These are phyloP conservation scores for Phytophthora palmivora DNA, from an alignment of 352 stramenopile species.

Conservation along the genomic window DNA sequence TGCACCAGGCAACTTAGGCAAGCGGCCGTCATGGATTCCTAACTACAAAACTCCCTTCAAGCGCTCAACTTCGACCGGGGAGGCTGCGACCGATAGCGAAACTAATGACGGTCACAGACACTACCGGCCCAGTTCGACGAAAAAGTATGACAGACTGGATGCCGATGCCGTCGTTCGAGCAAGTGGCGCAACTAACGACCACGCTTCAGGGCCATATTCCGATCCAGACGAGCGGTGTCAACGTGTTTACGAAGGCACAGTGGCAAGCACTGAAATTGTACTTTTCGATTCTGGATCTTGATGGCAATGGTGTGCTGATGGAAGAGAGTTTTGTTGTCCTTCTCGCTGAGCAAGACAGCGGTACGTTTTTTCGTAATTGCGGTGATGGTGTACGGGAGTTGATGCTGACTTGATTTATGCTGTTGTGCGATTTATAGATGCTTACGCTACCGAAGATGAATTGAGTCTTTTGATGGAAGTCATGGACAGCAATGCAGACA, in stretches of 20 bases:
- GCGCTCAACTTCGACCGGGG: constrained; percentile 42
- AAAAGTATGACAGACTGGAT: constrained; percentile 54
- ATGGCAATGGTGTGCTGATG: constrained; percentile 71
- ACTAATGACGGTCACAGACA: constrained; percentile 31
- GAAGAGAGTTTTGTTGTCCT: constrained; percentile 87
- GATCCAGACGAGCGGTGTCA: constrained; percentile 37
- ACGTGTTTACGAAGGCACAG: constrained; percentile 75
- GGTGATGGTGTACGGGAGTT: neutral
- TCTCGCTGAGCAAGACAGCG: constrained; percentile 80
- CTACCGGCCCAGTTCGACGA: constrained; percentile 34
- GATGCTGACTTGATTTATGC: constrained; percentile 12
- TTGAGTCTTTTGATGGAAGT: constrained; percentile 79
- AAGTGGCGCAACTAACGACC: constrained; percentile 40
- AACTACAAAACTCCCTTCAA: constrained; percentile 34
- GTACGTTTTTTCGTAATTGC: constrained; percentile 41
- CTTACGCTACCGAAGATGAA: constrained; percentile 86
- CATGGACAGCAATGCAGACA: constrained; percentile 82
- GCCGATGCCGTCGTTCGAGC: constrained; percentile 42
- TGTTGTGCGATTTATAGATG: constrained; percentile 48
- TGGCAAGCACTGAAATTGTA: constrained; percentile 84
- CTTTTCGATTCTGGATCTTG: constrained; percentile 74
- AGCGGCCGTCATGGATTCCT: constrained; percentile 30
- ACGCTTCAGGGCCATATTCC: constrained; percentile 41
- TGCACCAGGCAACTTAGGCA: constrained; percentile 19
- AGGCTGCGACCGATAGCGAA: constrained; percentile 27